phyloP scores from a whole-genome alignment of 2,329 filamentous ascomycete species.

The Botryotinia narcissicola region DNA sequence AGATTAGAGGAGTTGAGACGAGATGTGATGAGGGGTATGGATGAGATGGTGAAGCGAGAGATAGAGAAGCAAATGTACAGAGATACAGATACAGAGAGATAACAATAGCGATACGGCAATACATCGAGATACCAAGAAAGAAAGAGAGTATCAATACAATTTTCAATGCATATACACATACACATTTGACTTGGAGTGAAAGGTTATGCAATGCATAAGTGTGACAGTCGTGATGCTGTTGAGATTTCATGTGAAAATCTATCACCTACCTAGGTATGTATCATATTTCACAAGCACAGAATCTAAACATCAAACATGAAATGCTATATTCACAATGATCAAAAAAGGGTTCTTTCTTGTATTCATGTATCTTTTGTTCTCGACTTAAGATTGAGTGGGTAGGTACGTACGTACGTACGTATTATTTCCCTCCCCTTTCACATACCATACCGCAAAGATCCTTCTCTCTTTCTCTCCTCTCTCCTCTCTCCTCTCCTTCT shows the following conservation, averaged over 20 bases:
- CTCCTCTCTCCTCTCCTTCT: background rate
- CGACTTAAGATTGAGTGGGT: background rate
- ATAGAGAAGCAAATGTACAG: background rate
- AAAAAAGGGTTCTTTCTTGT: background rate
- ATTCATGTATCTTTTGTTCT: background rate
- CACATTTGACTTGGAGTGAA: background rate
- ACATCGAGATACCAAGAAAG: background rate
- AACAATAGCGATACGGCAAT: background rate
- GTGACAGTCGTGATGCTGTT: background rate
- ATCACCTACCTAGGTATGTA: background rate
- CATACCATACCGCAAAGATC: background rate
- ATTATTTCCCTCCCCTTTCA: background rate
- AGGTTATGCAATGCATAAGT: background rate
- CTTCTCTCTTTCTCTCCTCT: background rate
- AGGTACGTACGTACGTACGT: background rate
- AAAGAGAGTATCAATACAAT: background rate
- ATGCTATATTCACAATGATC: background rate
- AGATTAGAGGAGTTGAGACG: background rate
- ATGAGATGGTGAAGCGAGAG: background rate
- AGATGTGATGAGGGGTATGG: background rate
- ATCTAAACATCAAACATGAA: background rate
- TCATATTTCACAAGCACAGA: background rate
- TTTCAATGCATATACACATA: background rate
- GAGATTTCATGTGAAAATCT: background rate
- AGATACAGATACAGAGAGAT: background rate